These are phyloP conservation scores for Jatropha curcas DNA, from an alignment of 345 rosid species.

Conservation along the genomic window DNA sequence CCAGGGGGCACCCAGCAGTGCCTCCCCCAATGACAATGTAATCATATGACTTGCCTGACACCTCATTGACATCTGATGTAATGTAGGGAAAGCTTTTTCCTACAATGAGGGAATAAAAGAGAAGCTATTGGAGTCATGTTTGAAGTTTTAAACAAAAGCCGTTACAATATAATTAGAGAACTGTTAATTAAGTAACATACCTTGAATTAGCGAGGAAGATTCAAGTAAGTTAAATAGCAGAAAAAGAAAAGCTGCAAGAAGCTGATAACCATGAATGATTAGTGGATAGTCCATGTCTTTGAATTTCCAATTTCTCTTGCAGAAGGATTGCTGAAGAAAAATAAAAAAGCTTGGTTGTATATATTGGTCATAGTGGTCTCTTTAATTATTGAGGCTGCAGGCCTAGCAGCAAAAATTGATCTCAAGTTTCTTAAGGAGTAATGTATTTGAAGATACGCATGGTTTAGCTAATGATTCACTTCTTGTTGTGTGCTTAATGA, in stretches of 20 bases:
- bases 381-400: constrained; percentile 25
- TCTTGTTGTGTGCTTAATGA: constrained; percentile 26
- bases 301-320: constrained; percentile 1
- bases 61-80: constrained; percentile 55
- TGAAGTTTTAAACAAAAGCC: background rate
- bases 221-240: constrained; percentile 12
- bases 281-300: constrained; percentile 7
- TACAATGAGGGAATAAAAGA: constrained; percentile 16
- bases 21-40: constrained; percentile 74
- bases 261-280: constrained; percentile 7
- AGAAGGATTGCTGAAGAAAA: background rate
- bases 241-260: constrained; percentile 22
- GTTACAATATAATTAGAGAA: background rate
- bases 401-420: constrained; percentile 17
- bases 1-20: constrained; percentile 68
- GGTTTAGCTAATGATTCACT: constrained; percentile 33
- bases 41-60: constrained; percentile 70
- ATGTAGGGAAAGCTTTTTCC: constrained; percentile 51
- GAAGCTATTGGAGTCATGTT: background rate
- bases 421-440: constrained; percentile 15
- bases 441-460: constrained; percentile 24
- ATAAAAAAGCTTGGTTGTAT: constrained; percentile 1
- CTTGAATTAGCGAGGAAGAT: constrained; percentile 31
- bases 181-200: constrained; percentile 18
- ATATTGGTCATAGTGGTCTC: constrained; percentile 12